Evolutionary conservation across 306 rosid species (phyloP).

Genomic region (Fagus sylvatica): DNA sequence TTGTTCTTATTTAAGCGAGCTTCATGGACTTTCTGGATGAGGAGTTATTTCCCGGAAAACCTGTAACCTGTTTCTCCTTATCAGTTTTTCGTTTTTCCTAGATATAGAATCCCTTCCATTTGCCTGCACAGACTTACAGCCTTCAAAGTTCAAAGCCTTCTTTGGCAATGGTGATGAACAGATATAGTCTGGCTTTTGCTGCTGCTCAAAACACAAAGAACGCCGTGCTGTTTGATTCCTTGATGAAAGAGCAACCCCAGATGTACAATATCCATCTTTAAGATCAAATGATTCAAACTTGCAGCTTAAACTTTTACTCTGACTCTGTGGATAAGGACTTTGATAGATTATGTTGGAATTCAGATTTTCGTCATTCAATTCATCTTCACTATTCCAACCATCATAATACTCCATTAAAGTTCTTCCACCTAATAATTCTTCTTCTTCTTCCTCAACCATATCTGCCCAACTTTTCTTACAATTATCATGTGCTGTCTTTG

Average conservation of each 20-base stretch:
- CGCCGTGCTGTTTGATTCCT: constrained; percentile 60
- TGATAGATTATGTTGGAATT: constrained; percentile 52
- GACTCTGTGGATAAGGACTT: constrained; percentile 34
- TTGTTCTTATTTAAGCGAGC: constrained; percentile 13
- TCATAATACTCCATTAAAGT: constrained; percentile 18
- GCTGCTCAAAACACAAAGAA: constrained; percentile 48
- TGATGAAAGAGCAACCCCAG: constrained; percentile 26
- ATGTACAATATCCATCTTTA: constrained; percentile 29
- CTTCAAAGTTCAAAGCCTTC: constrained; percentile 32
- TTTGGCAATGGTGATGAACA: constrained; percentile 35
- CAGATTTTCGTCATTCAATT: constrained; percentile 54
- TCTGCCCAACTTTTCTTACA: constrained; percentile 95
- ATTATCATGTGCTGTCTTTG: constrained; percentile 17
- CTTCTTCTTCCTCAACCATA: constrained; percentile 81
- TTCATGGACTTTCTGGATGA: constrained; percentile 35
- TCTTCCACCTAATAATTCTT: constrained; percentile 23
- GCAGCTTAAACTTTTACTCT: constrained; percentile 35
- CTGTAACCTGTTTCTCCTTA: constrained; percentile 61
- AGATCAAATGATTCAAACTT: constrained; percentile 38
- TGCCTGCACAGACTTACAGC: constrained; percentile 4
- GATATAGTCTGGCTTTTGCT: constrained; percentile 29
- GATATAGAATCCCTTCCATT: constrained; percentile 28
- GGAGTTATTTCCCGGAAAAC: constrained; percentile 55
- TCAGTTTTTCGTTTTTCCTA: constrained; percentile 29
- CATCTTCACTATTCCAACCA: constrained; percentile 28